These are phyloP conservation scores for Rutstroemia sp. DNA, from an alignment of 2,329 filamentous ascomycete genomes.

Conservation along the genomic window DNA sequence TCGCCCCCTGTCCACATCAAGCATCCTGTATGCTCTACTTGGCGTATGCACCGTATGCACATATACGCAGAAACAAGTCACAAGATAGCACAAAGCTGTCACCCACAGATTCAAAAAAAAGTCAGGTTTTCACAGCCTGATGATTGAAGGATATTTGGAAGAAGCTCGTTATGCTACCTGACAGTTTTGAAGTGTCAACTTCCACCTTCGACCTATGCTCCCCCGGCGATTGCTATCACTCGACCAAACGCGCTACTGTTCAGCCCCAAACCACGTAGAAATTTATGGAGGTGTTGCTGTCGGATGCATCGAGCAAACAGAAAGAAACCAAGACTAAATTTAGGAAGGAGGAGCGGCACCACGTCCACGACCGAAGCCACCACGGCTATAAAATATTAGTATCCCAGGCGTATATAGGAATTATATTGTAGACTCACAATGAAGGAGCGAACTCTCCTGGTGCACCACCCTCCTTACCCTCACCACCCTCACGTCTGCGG, in stretches of 20 bases:
- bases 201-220: constrained; percentile 38
- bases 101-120: not conserved
- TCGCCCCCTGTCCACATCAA: no score
- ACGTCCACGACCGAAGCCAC: constrained; percentile 84
- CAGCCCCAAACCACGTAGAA: constrained; percentile 34
- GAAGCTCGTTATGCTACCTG: constrained; percentile 32
- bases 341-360: constrained; percentile 42
- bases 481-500: constrained; percentile 76
- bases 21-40: no score
- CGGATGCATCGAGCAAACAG: constrained; percentile 30
- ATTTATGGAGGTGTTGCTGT: constrained; percentile 29
- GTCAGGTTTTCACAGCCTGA: constrained; percentile 6
- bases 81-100: not conserved
- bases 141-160: constrained; percentile 23
- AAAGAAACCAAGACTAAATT: constrained; percentile 20
- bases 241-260: constrained; percentile 41
- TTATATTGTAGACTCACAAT: constrained; percentile 53
- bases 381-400: constrained; percentile 52
- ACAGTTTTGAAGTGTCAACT: constrained; percentile 35
- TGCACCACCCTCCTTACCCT: constrained; percentile 76
- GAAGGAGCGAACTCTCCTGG: constrained; percentile 86
- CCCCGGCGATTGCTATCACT: constrained; percentile 43
- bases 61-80: no score
- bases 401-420: not conserved
- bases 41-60: no score